Base-by-base conservation (phyloP, 2,329 filamentous ascomycete species). In the Tolypocladium sp. region DNA sequence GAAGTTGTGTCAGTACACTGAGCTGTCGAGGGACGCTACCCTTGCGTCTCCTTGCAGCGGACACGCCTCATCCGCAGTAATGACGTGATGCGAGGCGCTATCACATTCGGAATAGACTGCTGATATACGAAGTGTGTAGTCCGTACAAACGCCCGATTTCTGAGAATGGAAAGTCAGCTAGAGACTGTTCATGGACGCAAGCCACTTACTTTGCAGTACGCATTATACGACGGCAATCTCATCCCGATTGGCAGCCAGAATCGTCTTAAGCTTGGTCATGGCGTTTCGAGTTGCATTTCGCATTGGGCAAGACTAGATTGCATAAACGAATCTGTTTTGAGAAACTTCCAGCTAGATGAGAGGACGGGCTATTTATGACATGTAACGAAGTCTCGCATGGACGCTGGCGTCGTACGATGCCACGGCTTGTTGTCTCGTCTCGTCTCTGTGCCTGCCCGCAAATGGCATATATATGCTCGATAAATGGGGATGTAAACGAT, bases 61-160 rank as follows among this genome's bases (percentile, higher is more conserved):
- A 33, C 9, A 38, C 20, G 57, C 51, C 15, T 55, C 51, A 13
- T 54, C 51, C n/a, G 57, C 52, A 12, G n/a, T 40, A 12, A 33
- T 35, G 38, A 49, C 52, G 40, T 58, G 57, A 8, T 75, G 71
- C 0, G 82, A 83, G 1, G 78, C 76, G 9, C 78, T 76, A 68
- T 87, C 84, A 4, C 80, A 74, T 20, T 62, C 57, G 15, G 57
- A 52, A 42, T 58, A 58, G 40, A 60, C 40, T 41, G 57, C 27
- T 13, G 49, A 33, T 6, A 40, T 46, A 25, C 49, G 27, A 37
- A 25, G 4, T 49, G 6, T 12, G 30, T 33, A 33, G 6, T 33
- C 30, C 30, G 40, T 30, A 25, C 38, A 38, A 37, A 54, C 37
- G 46, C 56, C 37, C 12, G 46, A 15, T 54, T 53, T 22, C 52